These are phyloP conservation scores for Geum urbanum DNA, from an alignment of 306 rosid species.

Conservation along the genomic window DNA sequence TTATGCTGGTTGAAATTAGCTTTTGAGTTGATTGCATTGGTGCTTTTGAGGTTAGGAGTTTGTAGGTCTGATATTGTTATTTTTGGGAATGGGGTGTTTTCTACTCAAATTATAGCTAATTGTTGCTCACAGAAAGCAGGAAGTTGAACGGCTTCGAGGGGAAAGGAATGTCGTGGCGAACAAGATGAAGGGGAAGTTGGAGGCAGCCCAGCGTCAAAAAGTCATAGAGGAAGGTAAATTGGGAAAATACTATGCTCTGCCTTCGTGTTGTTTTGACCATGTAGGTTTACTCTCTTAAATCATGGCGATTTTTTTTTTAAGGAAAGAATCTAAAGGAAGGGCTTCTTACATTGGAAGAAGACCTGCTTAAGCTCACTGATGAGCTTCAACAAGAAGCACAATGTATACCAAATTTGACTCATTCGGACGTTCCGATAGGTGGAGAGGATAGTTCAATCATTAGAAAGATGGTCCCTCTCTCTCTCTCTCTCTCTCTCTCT, in stretches of 20 bases:
- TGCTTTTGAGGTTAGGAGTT: neutral
- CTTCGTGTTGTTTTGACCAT: neutral
- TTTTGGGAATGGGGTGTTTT: constrained; percentile 15
- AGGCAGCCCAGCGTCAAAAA: constrained; percentile 65
- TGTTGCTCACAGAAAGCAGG: constrained; percentile 86
- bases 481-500: constrained; percentile 13
- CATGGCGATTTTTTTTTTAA: constrained; percentile 23
- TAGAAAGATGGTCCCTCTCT: constrained; percentile 55
- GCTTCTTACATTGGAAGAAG: constrained; percentile 72
- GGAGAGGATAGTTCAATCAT: constrained; percentile 69
- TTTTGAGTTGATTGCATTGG: neutral
- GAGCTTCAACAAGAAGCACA: constrained; percentile 89
- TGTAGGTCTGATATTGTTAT: neutral
- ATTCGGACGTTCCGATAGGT: constrained; percentile 88
- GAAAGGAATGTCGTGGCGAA: constrained; percentile 88
- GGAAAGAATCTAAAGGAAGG: constrained; percentile 92
- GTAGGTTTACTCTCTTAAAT: neutral
- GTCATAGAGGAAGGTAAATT: constrained; percentile 77
- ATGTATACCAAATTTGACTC: constrained; percentile 80
- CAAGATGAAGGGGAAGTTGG: constrained; percentile 94
- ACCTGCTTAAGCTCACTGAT: constrained; percentile 65
- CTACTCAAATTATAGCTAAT: constrained; percentile 59
- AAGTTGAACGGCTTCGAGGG: constrained; percentile 87
- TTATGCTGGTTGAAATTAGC: neutral
- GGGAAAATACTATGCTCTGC: neutral